Conservation (phyloP, 2,329 filamentous ascomycete species). For the Alternaria ethzedia region DNA sequence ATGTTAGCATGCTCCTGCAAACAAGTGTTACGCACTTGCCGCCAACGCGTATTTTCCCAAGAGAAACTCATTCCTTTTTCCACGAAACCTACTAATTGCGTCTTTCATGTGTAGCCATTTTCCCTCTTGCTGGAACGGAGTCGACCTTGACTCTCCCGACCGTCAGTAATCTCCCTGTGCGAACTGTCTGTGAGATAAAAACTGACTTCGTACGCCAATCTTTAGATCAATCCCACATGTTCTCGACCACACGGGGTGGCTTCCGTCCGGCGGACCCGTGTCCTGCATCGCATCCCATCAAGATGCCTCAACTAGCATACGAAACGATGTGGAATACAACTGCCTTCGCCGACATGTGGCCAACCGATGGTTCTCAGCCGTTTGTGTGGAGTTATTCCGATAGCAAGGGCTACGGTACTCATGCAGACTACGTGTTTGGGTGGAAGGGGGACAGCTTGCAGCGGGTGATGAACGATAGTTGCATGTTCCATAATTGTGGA, state of each 20-base stretch:
- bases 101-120: constrained; percentile 24
- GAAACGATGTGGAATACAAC: constrained; percentile 42
- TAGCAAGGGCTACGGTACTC: constrained; percentile 35
- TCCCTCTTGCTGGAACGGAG: constrained; percentile 67
- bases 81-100: not conserved
- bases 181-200: not conserved
- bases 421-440: constrained; percentile 35
- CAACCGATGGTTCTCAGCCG: constrained; percentile 21
- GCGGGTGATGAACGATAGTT: constrained; percentile 29
- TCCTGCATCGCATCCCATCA: constrained; percentile 32
- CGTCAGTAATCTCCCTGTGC: not conserved
- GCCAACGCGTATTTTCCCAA: not conserved
- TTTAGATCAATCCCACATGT: constrained; percentile 45
- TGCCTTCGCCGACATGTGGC: constrained; percentile 38
- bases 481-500: constrained; percentile 31
- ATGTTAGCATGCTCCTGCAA: not conserved
- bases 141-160: constrained; percentile 45
- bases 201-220: not conserved
- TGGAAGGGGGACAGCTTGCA: constrained; percentile 41
- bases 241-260: constrained; percentile 27
- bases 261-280: constrained; percentile 30
- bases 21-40: constrained; percentile 6
- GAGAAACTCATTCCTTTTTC: not conserved
- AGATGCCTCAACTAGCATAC: constrained; percentile 35
- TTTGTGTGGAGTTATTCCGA: constrained; percentile 1